A percentile compares a stretch with the other conserved stretches of the same genome.
Conservation (phyloP, 2,329 filamentous ascomycete species). For the Monosporascus sp. region DNA sequence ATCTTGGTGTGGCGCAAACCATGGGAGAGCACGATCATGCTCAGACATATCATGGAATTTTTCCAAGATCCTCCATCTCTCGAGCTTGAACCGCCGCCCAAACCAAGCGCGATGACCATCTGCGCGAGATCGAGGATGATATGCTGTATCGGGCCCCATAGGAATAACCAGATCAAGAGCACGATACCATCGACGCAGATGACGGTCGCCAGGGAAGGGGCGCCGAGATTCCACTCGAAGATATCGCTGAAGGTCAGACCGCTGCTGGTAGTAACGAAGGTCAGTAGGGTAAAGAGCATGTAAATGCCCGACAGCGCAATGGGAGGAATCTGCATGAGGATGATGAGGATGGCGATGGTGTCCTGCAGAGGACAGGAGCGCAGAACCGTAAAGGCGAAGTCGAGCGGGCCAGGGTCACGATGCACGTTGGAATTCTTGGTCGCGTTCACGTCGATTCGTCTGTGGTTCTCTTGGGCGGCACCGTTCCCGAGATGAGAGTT, state of each 20-base stretch:
- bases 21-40: slow-evolving; percentile 58
- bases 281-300: slow-evolving; percentile 85
- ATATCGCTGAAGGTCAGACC: slow-evolving; percentile 84
- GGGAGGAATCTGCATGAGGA: slow-evolving; percentile 86
- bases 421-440: slow-evolving; percentile 63
- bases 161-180: slow-evolving; percentile 77
- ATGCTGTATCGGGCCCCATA: slow-evolving; percentile 83
- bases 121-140: slow-evolving; percentile 87
- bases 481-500: slow-evolving; percentile 32
- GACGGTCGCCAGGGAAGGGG: slow-evolving; percentile 79
- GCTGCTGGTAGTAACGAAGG: slow-evolving; percentile 78
- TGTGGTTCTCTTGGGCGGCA: slow-evolving; percentile 45
- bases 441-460: slow-evolving; percentile 65
- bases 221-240: slow-evolving; percentile 80
- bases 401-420: slow-evolving; percentile 66
- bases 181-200: slow-evolving; percentile 79
- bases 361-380: slow-evolving; percentile 86
- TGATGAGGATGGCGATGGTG: slow-evolving; percentile 93
- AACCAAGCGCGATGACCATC: slow-evolving; percentile 84
- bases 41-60: slow-evolving; percentile 65
- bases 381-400: slow-evolving; percentile 79
- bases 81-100: slow-evolving; percentile 73
- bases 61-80: slow-evolving; percentile 60
- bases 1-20: slow-evolving; percentile 43
- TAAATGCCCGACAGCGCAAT: slow-evolving; percentile 85